Percentiles rank a stretch among this genome's conserved stretches.
Conservation (phyloP, 441 rosid species). For the Populus hybrid region DNA sequence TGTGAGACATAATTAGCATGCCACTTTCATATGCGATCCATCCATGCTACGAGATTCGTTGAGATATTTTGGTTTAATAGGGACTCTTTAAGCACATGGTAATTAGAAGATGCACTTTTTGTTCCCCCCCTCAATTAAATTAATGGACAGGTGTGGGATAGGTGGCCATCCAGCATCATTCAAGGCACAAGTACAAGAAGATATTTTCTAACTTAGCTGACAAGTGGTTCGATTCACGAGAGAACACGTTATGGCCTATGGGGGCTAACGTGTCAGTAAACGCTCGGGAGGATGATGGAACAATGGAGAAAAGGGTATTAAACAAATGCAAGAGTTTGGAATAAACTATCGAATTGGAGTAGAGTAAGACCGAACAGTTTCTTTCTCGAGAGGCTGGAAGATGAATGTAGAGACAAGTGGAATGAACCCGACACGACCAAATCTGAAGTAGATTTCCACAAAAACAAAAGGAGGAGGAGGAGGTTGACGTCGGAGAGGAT, state of each 20-base stretch:
- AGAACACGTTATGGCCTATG: neutral
- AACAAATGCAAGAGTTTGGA: no score
- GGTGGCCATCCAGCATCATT: neutral
- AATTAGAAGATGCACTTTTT: neutral
- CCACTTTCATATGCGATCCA: no score
- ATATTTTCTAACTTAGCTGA: neutral
- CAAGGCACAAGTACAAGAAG: neutral
- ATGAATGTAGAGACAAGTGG: conserved; percentile 4
- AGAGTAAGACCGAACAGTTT: neutral
- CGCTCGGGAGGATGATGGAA: neutral
- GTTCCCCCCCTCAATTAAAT: no score
- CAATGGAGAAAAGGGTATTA: neutral
- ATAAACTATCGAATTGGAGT: neutral
- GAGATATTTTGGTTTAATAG: neutral
- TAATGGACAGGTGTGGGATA: neutral
- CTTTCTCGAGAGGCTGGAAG: neutral
- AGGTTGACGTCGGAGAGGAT: neutral
- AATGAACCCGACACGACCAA: conserved; percentile 1
- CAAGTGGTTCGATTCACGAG: conserved; percentile 1
- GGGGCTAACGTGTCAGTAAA: neutral
- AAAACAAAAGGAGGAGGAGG: no score
- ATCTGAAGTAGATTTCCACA: neutral
- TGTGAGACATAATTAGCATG: no score
- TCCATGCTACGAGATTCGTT: neutral
- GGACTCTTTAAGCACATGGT: neutral